Evolutionary conservation across 257 asterid genomes (phyloP), one percentile per base, ranked within the genome.

Genomic region (Lithospermum erythrorhizon): DNA sequence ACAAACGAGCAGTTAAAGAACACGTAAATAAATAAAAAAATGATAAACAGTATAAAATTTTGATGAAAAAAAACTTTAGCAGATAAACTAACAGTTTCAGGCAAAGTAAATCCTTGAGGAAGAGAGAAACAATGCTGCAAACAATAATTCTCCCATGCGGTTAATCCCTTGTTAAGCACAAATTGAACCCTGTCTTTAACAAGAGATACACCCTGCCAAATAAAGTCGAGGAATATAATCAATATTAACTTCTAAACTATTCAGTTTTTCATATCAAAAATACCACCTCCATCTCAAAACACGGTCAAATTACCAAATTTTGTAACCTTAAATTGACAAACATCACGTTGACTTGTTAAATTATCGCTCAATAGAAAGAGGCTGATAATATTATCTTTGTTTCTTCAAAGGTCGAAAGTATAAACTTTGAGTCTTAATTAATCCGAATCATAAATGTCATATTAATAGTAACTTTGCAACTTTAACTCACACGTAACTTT

Each of bases 81-180:
- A 41, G 18, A 11, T 41, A 71, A 57, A 62, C 79, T 29, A 61
- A 77, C 82, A 58, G 65, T 55, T 60, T 70, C 61, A 30, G 74
- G 72, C 74, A 77, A 37, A 4, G 70, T 60, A 69, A 77, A 77
- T 45, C 77, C 82, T 61, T 67, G 69, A 0, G 77, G 82, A 67
- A 77, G 79, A 32, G 30, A 54, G 47, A 77, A 77, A 55, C 76
- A 67, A 21, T 74, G 77, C 53, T 47, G 66, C 24, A 77, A 63
- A 58, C 75, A 61, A 63, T 77, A 77, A 72, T 73, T 65, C 68
- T 73, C 82, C 82, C 82, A 77, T 68, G 65, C 53, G 47, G 24
- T 62, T 68, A 77, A 57, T 65, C 77, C 65, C 59, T 63, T 70
- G 55, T 70, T 67, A 67, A 77, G 51, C 27, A 61, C 65, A 47